These are phyloP conservation scores for Prunus armeniaca DNA, from an alignment of 306 rosid genomes.

Conservation along the genomic window DNA sequence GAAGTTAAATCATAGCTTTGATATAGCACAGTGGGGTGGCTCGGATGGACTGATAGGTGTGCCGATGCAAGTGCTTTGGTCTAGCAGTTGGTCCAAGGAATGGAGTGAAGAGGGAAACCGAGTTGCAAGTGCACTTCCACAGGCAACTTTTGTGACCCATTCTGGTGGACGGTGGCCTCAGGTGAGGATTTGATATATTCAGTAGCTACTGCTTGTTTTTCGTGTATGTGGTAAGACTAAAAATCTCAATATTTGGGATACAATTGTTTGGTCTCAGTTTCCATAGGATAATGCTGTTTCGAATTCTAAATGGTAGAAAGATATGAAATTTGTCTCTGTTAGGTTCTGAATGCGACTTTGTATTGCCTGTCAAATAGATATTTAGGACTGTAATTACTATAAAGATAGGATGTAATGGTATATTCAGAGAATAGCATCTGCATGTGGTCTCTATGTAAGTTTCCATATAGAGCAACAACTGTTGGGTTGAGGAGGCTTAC, in stretches of 20 bases:
- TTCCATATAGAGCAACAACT: background rate
- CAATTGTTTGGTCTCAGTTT: conserved; percentile 6
- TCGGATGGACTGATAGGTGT: conserved; percentile 60
- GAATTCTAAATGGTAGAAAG: background rate
- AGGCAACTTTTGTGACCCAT: conserved; percentile 60
- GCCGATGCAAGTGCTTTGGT: conserved; percentile 86
- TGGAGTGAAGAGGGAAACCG: conserved; percentile 81
- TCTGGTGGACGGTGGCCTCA: conserved; percentile 92
- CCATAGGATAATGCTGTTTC: background rate
- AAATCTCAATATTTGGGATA: background rate
- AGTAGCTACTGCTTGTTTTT: conserved; percentile 15
- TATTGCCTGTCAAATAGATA: background rate
- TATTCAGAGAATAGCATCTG: background rate
- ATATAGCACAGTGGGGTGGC: conserved; percentile 76
- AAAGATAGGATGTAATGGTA: background rate
- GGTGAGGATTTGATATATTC: conserved; percentile 43
- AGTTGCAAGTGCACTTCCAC: conserved; percentile 61
- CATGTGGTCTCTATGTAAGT: background rate
- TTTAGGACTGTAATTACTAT: background rate
- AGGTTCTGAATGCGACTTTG: background rate
- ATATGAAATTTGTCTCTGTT: background rate
- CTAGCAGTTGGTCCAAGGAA: conserved; percentile 69
- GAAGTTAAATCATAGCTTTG: conserved; percentile 81
- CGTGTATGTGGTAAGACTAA: background rate
- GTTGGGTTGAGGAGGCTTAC: background rate